A percentile compares a stretch with the other conserved stretches of the same genome.
Evolutionary conservation across 73 alveolate genomes (phyloP).

Genomic region (Halteria grandinella): DNA sequence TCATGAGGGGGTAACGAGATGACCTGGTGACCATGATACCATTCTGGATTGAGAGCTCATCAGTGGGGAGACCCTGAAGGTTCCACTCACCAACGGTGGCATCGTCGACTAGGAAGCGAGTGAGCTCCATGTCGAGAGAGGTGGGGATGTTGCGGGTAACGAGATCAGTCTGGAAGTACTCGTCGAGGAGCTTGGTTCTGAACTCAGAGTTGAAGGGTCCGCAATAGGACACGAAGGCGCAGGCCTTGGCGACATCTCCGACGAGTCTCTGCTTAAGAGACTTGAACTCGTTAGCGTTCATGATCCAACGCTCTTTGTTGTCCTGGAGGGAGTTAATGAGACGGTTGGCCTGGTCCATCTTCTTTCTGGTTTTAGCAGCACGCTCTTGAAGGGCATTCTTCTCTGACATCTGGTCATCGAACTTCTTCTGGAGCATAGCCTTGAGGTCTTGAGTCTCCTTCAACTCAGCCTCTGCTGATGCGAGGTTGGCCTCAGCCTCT

Average conservation of each 20-base stretch:
- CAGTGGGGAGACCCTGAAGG: slow-evolving; percentile 99
- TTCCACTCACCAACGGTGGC: slow-evolving; percentile 99
- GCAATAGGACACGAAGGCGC: slow-evolving; percentile 99
- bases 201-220: slow-evolving; percentile 99
- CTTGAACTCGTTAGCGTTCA: slow-evolving; percentile 98
- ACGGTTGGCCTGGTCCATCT: slow-evolving; percentile 97
- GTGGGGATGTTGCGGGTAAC: slow-evolving; percentile 92
- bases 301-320: slow-evolving; percentile 92
- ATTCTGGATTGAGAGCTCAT: slow-evolving; percentile 98
- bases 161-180: slow-evolving; percentile 93
- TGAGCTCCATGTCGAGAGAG: slow-evolving; percentile 83
- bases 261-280: slow-evolving; percentile 93
- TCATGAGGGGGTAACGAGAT: slow-evolving; percentile 98
- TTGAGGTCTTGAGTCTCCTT: slow-evolving; percentile 88
- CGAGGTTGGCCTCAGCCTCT: slow-evolving; percentile 91
- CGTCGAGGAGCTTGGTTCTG: slow-evolving; percentile 94
- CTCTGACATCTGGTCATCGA: slow-evolving; percentile 92
- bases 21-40: slow-evolving; percentile 99
- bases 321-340: slow-evolving; percentile 95
- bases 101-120: slow-evolving; percentile 98
- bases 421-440: slow-evolving; percentile 94
- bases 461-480: slow-evolving; percentile 95
- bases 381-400: slow-evolving; percentile 94
- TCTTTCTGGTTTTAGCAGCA: slow-evolving; percentile 93
- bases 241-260: slow-evolving; percentile 99